Evolutionary conservation across 2,329 filamentous ascomycete genomes (phyloP).

Genomic region (Talaromyces funiculosus): DNA sequence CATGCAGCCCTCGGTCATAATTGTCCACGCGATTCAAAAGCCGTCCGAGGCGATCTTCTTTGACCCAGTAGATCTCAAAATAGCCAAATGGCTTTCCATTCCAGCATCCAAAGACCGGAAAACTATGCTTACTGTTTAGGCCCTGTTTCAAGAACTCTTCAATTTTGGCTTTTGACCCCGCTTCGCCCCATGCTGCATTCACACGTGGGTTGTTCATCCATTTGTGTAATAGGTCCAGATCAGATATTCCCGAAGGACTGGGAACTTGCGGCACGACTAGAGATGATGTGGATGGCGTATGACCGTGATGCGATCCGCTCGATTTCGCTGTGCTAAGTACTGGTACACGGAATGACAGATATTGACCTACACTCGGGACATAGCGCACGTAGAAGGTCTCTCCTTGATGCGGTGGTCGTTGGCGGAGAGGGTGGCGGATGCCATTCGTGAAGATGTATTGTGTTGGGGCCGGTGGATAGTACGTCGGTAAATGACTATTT

Average conservation of each 20-base stretch:
- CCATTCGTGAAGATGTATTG: slow-evolving; percentile 75
- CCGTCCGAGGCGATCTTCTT: slow-evolving; percentile 74
- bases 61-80: slow-evolving; percentile 98
- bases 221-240: slow-evolving; percentile 65
- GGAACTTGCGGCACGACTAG: slow-evolving; percentile 36
- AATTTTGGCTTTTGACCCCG: slow-evolving; percentile 51
- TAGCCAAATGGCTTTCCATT: slow-evolving; percentile 94
- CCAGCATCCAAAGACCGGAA: slow-evolving; percentile 90
- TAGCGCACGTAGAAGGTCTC: slow-evolving; percentile 88
- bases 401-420: slow-evolving; percentile 83
- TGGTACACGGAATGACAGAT: slow-evolving; percentile 82
- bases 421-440: slow-evolving; percentile 76
- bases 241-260: slow-evolving; percentile 39
- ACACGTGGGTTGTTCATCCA: slow-evolving; percentile 91
- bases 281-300: slow-evolving; percentile 34
- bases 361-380: slow-evolving; percentile 74
- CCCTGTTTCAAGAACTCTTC: slow-evolving; percentile 62
- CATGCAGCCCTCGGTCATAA: slow-evolving; percentile 83
- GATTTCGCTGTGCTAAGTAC: slow-evolving; percentile 52
- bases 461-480: slow-evolving; percentile 76
- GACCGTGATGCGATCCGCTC: slow-evolving; percentile 23
- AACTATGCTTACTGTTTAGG: slow-evolving; percentile 66
- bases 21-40: slow-evolving; percentile 64
- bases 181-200: slow-evolving; percentile 74
- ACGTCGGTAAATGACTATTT: slow-evolving; percentile 79